These are phyloP conservation scores for Termitomyces sp. DNA, from an alignment of 768 basidiomycete species.

Conservation along the genomic window DNA sequence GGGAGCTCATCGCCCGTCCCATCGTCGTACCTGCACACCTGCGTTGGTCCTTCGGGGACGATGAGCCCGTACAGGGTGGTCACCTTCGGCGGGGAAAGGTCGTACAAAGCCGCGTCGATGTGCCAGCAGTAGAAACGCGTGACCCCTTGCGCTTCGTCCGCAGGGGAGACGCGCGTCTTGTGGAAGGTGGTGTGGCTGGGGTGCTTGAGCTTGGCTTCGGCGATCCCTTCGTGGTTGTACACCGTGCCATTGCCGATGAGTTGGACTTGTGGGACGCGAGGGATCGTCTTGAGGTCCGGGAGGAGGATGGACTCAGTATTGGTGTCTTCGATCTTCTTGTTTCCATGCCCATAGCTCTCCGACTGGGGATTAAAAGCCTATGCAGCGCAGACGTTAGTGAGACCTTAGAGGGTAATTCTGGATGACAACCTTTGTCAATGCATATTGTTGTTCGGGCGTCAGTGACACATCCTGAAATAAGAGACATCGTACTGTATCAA, in stretches of 20 bases:
- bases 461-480: conserved; percentile 70
- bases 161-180: conserved; percentile 67
- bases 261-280: conserved; percentile 85
- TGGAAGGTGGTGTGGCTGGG: conserved; percentile 87
- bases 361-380: conserved; percentile 72
- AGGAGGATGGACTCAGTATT: conserved; percentile 83
- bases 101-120: conserved; percentile 85
- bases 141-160: conserved; percentile 71
- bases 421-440: conserved; percentile 66
- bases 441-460: conserved; percentile 81
- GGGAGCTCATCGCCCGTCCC: conserved; percentile 79
- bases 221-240: conserved; percentile 76
- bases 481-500: conserved; percentile 56
- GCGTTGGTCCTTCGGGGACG: conserved; percentile 62
- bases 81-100: conserved; percentile 73
- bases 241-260: conserved; percentile 87
- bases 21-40: conserved; percentile 78
- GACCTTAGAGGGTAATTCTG: neutral
- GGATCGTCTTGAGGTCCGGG: conserved; percentile 89
- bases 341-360: conserved; percentile 79
- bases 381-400: neutral
- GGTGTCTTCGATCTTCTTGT: conserved; percentile 76
- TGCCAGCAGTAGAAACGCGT: conserved; percentile 95
- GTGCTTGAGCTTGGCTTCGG: conserved; percentile 77
- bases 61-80: conserved; percentile 80